phyloP scores from a whole-genome alignment of 2,329 filamentous ascomycete species.

The Penicillium sp. region DNA sequence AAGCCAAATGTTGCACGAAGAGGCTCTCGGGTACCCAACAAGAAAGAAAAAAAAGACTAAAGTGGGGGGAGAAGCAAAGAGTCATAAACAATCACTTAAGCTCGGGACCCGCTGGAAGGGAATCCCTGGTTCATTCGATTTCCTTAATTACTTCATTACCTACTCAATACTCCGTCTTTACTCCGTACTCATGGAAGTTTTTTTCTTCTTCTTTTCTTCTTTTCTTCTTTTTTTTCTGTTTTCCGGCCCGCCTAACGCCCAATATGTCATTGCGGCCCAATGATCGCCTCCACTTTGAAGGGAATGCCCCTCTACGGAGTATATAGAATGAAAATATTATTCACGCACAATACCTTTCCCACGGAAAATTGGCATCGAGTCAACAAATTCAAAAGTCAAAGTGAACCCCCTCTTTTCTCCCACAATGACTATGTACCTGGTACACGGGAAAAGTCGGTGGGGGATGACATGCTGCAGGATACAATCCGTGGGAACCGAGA shows the following conservation, averaged over 20 bases:
- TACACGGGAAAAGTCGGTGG: conserved; percentile 24
- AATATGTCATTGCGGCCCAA: conserved; percentile 25
- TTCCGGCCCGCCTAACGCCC: conserved; percentile 9
- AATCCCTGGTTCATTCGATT: background rate
- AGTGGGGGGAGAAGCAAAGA: background rate
- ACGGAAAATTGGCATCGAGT: background rate
- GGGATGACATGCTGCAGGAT: conserved; percentile 11
- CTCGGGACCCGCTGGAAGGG: conserved; percentile 18
- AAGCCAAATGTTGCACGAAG: conserved; percentile 17
- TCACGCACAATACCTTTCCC: background rate
- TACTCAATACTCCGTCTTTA: no score
- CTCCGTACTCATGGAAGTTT: background rate
- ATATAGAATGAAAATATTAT: background rate
- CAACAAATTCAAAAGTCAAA: background rate
- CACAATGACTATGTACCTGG: conserved; percentile 22
- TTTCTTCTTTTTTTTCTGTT: background rate
- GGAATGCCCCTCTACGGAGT: background rate
- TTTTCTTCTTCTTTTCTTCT: background rate
- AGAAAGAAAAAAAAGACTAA: conserved; percentile 10
- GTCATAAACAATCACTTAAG: background rate
- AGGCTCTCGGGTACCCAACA: conserved; percentile 25
- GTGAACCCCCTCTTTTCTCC: background rate
- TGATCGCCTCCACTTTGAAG: conserved; percentile 17
- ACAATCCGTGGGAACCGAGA: background rate
- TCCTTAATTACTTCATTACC: no score